Percentiles rank a stretch among this genome's conserved stretches.
These are phyloP conservation scores for Geotrichum klebahnii DNA, from an alignment of 1,139 yeast genomes.

Conservation along the genomic window DNA sequence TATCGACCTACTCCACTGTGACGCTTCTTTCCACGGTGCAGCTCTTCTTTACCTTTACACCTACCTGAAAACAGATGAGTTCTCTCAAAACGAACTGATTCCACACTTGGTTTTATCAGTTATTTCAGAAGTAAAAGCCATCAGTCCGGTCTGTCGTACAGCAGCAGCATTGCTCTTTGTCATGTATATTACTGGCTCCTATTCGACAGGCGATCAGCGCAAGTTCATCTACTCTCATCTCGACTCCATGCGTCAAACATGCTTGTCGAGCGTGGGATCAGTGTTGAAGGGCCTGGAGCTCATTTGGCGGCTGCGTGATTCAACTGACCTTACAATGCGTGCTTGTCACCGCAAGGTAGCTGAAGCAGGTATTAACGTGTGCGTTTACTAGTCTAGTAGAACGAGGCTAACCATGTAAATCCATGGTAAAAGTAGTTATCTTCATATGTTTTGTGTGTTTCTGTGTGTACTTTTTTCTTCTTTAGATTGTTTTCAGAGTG, in stretches of 20 bases:
- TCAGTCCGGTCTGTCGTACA: slow-evolving; percentile 19
- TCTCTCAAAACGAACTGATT: slow-evolving; percentile 11
- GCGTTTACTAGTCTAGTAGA: slow-evolving; percentile 15
- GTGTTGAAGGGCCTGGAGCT: slow-evolving; percentile 15
- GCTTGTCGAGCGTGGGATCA: slow-evolving; percentile 20
- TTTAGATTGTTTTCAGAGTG: too few relatives aligned
- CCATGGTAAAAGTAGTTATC: too few relatives aligned
- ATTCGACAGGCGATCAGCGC: slow-evolving; percentile 18
- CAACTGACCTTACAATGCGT: slow-evolving; percentile 1
- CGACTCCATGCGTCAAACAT: slow-evolving; percentile 18
- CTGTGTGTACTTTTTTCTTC: too few relatives aligned
- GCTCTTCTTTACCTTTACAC: slow-evolving; percentile 22
- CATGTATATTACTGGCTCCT: slow-evolving; percentile 21
- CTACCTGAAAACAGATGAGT: slow-evolving; percentile 14
- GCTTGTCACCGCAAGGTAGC: slow-evolving; percentile 16
- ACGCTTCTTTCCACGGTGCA: slow-evolving; percentile 22
- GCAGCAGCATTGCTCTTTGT: slow-evolving; percentile 22
- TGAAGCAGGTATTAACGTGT: slow-evolving; percentile 19
- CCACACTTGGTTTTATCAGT: slow-evolving; percentile 15
- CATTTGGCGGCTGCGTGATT: slow-evolving; percentile 22
- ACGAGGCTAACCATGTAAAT: too few relatives aligned
- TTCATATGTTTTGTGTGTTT: too few relatives aligned
- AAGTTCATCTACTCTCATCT: slow-evolving; percentile 14
- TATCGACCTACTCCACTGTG: slow-evolving; percentile 21
- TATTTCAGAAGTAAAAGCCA: slow-evolving; percentile 18